phyloP scores from a whole-genome alignment of 306 rosid species.

The Erythrophleum fordii region DNA sequence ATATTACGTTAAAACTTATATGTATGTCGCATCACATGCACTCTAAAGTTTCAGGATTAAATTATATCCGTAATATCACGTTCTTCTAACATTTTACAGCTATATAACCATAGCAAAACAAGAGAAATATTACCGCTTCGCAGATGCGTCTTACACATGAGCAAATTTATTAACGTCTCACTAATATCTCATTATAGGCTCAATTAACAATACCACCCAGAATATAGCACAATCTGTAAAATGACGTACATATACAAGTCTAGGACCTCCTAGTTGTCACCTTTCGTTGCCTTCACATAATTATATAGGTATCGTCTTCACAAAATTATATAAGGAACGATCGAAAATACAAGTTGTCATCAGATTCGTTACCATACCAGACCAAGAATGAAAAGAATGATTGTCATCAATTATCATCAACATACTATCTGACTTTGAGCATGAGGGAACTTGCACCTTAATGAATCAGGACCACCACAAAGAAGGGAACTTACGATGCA shows the following conservation, averaged over 20 bases:
- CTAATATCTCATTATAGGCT: neutral
- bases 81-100: neutral
- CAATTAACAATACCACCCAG: neutral
- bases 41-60: neutral
- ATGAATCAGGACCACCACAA: neutral
- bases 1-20: neutral
- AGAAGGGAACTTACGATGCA: slow-evolving; percentile 79
- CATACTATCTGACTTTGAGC: neutral
- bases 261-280: neutral
- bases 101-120: neutral
- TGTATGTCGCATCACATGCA: neutral
- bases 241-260: neutral
- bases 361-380: slow-evolving; percentile 1
- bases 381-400: slow-evolving; percentile 10
- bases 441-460: neutral
- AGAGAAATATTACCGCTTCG: neutral
- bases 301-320: neutral
- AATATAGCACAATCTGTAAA: neutral
- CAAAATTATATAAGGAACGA: neutral
- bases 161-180: neutral
- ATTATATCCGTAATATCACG: neutral
- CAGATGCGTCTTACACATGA: neutral
- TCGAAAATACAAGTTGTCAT: neutral
- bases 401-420: neutral
- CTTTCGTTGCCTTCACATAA: neutral